A percentile compares a stretch with the other conserved stretches of the same genome.
phyloP scores from a whole-genome alignment of 1,284 basidiomycete genomes.

The Irpex sp. region DNA sequence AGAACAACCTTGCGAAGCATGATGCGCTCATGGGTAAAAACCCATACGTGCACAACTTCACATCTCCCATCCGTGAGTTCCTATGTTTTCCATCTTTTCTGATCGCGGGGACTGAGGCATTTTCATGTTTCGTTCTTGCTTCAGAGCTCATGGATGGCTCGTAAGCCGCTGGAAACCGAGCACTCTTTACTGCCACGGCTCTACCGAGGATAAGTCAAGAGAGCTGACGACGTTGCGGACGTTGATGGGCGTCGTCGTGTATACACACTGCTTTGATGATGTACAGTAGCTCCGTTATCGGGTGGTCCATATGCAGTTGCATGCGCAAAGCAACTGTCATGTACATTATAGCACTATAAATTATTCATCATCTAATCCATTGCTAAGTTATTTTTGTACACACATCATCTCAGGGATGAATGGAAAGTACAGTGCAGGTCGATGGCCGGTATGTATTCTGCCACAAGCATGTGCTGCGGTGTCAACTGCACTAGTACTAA shows the following conservation, averaged over 20 bases:
- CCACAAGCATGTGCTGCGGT: too few relatives aligned
- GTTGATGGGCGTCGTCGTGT: too few relatives aligned
- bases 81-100: neutral
- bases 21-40: neutral
- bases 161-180: neutral
- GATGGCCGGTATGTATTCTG: too few relatives aligned
- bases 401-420: too few relatives aligned
- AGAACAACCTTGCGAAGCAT: neutral
- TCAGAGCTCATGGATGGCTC: neutral
- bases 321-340: neutral
- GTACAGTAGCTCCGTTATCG: too few relatives aligned
- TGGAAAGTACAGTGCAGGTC: too few relatives aligned
- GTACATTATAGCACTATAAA: neutral
- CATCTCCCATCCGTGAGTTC: constrained; percentile 8
- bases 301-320: neutral
- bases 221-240: too few relatives aligned
- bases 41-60: constrained; percentile 6
- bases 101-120: neutral
- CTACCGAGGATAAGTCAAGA: too few relatives aligned
- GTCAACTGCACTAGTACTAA: too few relatives aligned
- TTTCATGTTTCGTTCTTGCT: neutral
- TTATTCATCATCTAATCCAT: neutral
- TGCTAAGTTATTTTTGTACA: neutral
- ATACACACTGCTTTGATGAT: too few relatives aligned
- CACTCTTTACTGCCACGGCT: neutral